Percentiles rank a stretch among this genome's conserved stretches.
These are phyloP conservation scores for Echinosophora koreensis DNA, from an alignment of 306 rosid genomes.

Conservation along the genomic window DNA sequence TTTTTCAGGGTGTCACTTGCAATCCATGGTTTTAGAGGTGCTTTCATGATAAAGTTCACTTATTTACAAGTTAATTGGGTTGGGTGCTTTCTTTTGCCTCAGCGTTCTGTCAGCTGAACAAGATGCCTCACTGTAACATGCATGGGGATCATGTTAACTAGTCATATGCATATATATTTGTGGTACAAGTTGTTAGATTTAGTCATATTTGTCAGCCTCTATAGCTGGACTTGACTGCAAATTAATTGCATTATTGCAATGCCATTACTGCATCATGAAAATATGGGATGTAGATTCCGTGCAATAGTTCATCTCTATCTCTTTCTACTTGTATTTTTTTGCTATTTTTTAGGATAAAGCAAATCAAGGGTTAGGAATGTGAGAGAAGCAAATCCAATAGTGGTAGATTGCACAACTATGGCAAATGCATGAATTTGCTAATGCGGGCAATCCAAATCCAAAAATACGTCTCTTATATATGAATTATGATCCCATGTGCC, in stretches of 20 bases:
- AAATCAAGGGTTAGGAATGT: too few relatives aligned
- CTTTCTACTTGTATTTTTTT: too few relatives aligned
- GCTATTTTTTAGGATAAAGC: too few relatives aligned
- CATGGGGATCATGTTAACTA: slow-evolving; percentile 26
- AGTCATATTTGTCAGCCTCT: slow-evolving; percentile 36
- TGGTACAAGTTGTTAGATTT: not conserved
- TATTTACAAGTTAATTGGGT: not conserved
- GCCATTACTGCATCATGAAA: slow-evolving; percentile 28
- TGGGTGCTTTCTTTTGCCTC: not conserved
- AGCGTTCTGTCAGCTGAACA: not conserved
- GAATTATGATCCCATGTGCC: slow-evolving; percentile 31
- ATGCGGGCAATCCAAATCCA: too few relatives aligned
- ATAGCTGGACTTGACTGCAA: slow-evolving; percentile 33
- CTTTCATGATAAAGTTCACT: not conserved
- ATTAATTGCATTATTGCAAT: slow-evolving; percentile 3
- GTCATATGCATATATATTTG: not conserved
- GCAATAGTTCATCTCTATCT: too few relatives aligned
- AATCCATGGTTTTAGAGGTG: not conserved
- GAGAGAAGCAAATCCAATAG: too few relatives aligned
- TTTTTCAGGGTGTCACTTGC: slow-evolving; percentile 37
- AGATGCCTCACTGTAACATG: not conserved
- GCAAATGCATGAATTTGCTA: too few relatives aligned
- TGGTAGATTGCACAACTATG: too few relatives aligned
- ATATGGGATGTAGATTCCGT: too few relatives aligned
- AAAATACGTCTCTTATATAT: not conserved